Base-by-base conservation (phyloP, 106 monocot species). In the Dendrobium officinale region DNA sequence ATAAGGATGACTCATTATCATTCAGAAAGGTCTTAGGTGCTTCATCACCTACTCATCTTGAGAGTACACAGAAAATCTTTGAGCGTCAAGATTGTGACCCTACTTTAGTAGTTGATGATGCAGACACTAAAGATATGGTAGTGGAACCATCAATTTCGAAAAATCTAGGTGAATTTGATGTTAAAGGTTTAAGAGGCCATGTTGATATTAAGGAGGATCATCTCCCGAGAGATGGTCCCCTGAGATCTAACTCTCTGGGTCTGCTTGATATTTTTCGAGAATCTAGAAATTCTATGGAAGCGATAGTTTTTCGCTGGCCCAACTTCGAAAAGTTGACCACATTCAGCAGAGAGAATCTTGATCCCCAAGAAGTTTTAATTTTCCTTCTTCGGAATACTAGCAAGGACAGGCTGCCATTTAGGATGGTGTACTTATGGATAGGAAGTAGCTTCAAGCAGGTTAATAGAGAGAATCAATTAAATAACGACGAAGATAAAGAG, bases 341-440 rank as follows among this genome's bases (percentile, higher is more conserved):
- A 54, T 86, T 88, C 58, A 24, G 80, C 75, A 83, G 26, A 29
- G 72, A 85, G 51, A 83, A 89, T 85, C 86, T 92, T 85, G 86
- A 95, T 84, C 78, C 87, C 9, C 83, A 84, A 58, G 76, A 73
- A 40, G 89, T 91, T 40, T 77, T 89, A 47, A 45, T 95, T 79
- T 82, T 90, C 79, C 82, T 95, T 79, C 78, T 81, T 80, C 55
- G 55, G 70, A 51, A 76, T 80, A 82, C 22, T 37, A 11, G n/a
- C 79, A 82, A 75, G 78, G 75, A 29, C 27, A 75, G 42, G 42
- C 41, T 47, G 42, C 29, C n/a, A 49, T 82, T 45, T 77, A 80
- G 66, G 77, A 75, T 70, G 59, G 75, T 95, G 55, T 89, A 86
- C 80, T 29, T 95, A 67, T 95, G 90, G 87, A 67, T 89, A 82